Base-by-base conservation (phyloP, 2,329 filamentous ascomycete species). In the Tolypocladium sp. region DNA sequence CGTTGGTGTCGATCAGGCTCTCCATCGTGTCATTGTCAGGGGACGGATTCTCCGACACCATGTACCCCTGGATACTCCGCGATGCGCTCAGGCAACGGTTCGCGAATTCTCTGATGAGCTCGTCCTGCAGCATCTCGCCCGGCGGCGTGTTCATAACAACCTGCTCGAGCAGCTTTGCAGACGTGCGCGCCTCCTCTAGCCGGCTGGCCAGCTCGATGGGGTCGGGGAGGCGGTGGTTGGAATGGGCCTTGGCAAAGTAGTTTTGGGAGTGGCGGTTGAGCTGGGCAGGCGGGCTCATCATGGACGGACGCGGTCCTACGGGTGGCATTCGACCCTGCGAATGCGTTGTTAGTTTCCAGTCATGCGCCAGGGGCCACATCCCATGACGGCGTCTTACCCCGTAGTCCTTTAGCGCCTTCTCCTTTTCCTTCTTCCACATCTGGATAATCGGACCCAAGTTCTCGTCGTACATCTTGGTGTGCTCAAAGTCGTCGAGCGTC, bases 1-100 rank as follows among this genome's bases (percentile, higher is more conserved):
- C 94, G 70, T 96, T 96, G 17, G 91, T 94, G 73, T 97, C 92
- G 68, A 99, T 96, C 62, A 99, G 78, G 17, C 86, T 92, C 70
- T 94, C 86, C 83, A 97, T 91, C 1, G 93, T 97, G 65, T 96
- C 89, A 68, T 96, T 93, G 72, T 97, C 94, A 0, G 93, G 92
- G 1, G 84, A 71, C 0, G 93, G 92, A 69, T 91, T 83, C 59
- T 89, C 86, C 54, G 87, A 84, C 49, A 86, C 81, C 79, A 97
- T 96, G 75, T 95, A 97, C 38, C 81, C 80, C 68, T 97, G 92
- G 66, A 97, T 86, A 69, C 89, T 91, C 58, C 87, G 83, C 57
- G 90, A 88, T 5, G 93, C 93, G 58, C 85, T 83, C 63, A 88
- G 85, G 70, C 93, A 97, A 30, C 94, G 87, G 66, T 94, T 88